Conservation (phyloP, 148 eudicot genomes). For the Polygonum aviculare region DNA sequence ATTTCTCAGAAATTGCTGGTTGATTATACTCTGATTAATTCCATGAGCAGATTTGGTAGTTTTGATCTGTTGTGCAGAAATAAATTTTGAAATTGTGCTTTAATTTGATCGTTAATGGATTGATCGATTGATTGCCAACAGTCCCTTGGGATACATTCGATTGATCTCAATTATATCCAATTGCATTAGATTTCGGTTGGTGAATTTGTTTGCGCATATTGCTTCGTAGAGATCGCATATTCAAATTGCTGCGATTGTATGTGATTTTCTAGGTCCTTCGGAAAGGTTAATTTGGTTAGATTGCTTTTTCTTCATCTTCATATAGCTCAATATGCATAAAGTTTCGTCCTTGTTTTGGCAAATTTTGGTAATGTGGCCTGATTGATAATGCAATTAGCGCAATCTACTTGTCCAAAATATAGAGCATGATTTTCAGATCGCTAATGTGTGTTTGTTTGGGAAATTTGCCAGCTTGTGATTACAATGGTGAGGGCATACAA, state of each 20-base stretch:
- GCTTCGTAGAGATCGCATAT: neutral
- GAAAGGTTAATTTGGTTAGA: neutral
- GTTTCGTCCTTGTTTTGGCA: neutral
- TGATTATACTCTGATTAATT: neutral
- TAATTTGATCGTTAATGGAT: neutral
- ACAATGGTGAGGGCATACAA: constrained; percentile 76
- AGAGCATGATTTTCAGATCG: neutral
- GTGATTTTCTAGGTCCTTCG: neutral
- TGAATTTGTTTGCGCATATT: neutral
- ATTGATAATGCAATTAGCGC: neutral
- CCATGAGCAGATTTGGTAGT: neutral
- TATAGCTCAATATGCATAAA: neutral
- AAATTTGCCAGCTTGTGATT: neutral
- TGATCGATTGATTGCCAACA: neutral
- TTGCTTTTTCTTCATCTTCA: neutral
- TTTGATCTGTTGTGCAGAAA: neutral
- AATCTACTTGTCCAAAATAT: neutral
- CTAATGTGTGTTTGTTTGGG: neutral
- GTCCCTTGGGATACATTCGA: neutral
- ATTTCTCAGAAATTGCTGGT: neutral
- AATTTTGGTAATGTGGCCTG: neutral
- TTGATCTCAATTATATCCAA: neutral
- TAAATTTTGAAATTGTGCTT: neutral
- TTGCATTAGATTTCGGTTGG: neutral
- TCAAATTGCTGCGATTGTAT: neutral